Evolutionary conservation across 371 early-diverging fungal genomes (phyloP).

Genomic region (Mortierella sp.): DNA sequence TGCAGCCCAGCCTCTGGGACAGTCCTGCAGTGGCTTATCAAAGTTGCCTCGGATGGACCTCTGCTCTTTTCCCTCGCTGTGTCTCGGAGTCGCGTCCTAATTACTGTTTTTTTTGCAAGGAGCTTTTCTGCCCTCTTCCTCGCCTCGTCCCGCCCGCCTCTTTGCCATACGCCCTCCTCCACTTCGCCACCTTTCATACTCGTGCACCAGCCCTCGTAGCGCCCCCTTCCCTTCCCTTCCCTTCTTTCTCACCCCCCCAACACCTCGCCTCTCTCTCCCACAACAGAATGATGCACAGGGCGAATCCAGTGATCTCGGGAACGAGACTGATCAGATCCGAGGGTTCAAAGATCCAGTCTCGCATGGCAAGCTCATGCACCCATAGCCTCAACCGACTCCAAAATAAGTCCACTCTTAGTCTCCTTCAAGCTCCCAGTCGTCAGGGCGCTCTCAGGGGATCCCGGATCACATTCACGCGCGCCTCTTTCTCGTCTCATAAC

Average conservation of each 20-base stretch:
- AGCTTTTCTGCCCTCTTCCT: background rate
- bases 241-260: background rate
- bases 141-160: background rate
- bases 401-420: conserved; percentile 3
- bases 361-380: conserved; percentile 30
- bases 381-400: conserved; percentile 25
- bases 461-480: conserved; percentile 47
- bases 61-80: background rate
- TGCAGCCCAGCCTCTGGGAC: background rate
- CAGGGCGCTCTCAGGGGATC: conserved; percentile 28
- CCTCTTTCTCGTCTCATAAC: conserved; percentile 36
- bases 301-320: conserved; percentile 45
- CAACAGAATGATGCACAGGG: conserved; percentile 17
- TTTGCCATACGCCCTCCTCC: background rate
- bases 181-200: background rate
- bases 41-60: background rate
- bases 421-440: conserved; percentile 3
- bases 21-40: background rate
- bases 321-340: conserved; percentile 50
- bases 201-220: background rate
- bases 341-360: conserved; percentile 19
- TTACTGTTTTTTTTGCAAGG: background rate
- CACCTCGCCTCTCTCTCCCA: conserved; percentile 1
- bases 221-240: background rate
- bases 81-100: background rate